These are phyloP conservation scores for Astragalus membranaceus DNA, from an alignment of 306 rosid genomes.

Conservation along the genomic window DNA sequence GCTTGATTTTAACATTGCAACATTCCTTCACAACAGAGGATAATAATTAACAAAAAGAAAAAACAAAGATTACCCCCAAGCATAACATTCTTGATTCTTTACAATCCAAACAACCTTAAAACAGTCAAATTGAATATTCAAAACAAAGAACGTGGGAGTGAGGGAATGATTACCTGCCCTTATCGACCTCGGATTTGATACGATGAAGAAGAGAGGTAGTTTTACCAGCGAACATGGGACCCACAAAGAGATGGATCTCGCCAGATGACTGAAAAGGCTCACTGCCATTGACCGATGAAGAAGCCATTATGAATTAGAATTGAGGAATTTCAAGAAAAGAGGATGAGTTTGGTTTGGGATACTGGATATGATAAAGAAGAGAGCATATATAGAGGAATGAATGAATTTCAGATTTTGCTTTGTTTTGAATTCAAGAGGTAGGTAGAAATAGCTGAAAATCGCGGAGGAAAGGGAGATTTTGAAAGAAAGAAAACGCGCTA, in stretches of 20 bases:
- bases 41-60: neutral
- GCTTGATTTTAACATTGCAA: slow-evolving; percentile 70
- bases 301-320: slow-evolving; percentile 22
- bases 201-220: slow-evolving; percentile 90
- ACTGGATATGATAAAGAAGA: too few species aligned
- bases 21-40: slow-evolving; percentile 36
- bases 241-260: slow-evolving; percentile 80
- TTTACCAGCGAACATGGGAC: slow-evolving; percentile 97
- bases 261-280: slow-evolving; percentile 35
- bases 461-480: neutral
- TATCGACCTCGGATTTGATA: slow-evolving; percentile 58
- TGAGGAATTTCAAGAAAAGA: too few species aligned
- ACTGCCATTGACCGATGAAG: slow-evolving; percentile 5
- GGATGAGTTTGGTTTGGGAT: too few species aligned
- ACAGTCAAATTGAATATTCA: neutral
- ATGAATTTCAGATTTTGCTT: too few species aligned
- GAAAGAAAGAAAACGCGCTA: neutral
- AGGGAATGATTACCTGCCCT: too few species aligned
- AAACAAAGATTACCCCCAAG: neutral
- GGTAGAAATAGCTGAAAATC: too few species aligned
- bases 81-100: neutral
- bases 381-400: too few species aligned
- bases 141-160: neutral
- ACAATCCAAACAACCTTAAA: too few species aligned
- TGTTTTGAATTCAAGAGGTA: too few species aligned